These are phyloP conservation scores for Apiospora malaysiana DNA, from an alignment of 2,329 filamentous ascomycete species.

Conservation along the genomic window DNA sequence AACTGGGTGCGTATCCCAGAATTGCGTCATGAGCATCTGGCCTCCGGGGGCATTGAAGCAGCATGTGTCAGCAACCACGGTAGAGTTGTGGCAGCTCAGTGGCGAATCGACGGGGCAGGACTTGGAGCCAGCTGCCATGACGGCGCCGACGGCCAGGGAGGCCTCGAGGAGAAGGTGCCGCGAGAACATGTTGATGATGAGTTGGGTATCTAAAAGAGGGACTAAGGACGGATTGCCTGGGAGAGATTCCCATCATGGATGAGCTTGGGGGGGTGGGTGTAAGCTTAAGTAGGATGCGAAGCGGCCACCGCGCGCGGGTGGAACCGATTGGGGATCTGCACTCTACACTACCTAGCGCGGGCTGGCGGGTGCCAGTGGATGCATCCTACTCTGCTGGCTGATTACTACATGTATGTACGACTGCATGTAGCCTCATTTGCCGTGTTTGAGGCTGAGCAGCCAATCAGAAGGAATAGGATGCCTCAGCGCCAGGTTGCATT, in stretches of 20 bases:
- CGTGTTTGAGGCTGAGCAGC: background rate
- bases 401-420: background rate
- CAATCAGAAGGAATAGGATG: background rate
- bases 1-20: constrained; percentile 73
- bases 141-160: constrained; percentile 18
- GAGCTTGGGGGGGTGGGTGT: background rate
- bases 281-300: constrained; percentile 15
- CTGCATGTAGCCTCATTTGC: constrained; percentile 1
- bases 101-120: constrained; percentile 48
- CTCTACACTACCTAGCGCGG: too few species aligned
- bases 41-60: constrained; percentile 78
- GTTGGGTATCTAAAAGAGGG: background rate
- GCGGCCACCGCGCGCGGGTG: background rate
- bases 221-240: constrained; percentile 7
- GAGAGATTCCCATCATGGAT: background rate
- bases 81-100: constrained; percentile 47
- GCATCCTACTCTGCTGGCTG: background rate
- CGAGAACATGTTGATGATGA: constrained; percentile 7
- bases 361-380: background rate
- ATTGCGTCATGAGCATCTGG: constrained; percentile 75
- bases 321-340: background rate
- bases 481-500: constrained; percentile 11
- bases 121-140: constrained; percentile 8
- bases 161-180: constrained; percentile 4
- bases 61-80: constrained; percentile 60